A percentile compares a stretch with the other conserved stretches of the same genome.
These are phyloP conservation scores for Fusarium chaquense DNA, from an alignment of 2,329 filamentous ascomycete species.

Conservation along the genomic window DNA sequence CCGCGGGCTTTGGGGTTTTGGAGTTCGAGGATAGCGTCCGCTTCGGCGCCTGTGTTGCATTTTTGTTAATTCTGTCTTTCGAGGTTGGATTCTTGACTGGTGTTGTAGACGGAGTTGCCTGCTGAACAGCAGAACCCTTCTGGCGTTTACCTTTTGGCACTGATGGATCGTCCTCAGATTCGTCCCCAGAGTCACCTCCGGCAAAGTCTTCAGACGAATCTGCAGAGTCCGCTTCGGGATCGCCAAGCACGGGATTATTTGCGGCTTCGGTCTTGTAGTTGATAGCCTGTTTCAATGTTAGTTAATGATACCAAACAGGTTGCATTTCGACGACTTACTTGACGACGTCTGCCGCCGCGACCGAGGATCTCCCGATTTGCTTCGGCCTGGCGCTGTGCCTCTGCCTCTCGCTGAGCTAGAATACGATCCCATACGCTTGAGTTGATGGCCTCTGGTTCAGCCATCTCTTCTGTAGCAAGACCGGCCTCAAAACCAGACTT, in stretches of 20 bases:
- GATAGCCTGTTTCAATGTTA: constrained; percentile 48
- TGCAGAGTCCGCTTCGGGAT: constrained; percentile 45
- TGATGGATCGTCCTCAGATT: constrained; percentile 40
- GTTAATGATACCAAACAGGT: not conserved
- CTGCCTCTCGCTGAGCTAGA: constrained; percentile 81
- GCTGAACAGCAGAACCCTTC: constrained; percentile 44
- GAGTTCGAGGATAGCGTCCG: constrained; percentile 36
- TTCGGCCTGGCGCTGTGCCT: constrained; percentile 78
- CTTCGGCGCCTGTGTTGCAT: constrained; percentile 49
- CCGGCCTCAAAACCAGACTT: constrained; percentile 74
- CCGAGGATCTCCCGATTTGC: constrained; percentile 80
- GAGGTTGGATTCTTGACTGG: constrained; percentile 44
- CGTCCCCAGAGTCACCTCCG: constrained; percentile 51
- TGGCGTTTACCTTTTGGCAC: constrained; percentile 54
- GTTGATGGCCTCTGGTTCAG: constrained; percentile 68
- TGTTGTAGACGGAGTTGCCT: constrained; percentile 43
- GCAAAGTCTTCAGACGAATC: constrained; percentile 54
- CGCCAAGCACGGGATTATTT: constrained; percentile 45
- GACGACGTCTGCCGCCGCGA: constrained; percentile 80
- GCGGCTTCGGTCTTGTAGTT: constrained; percentile 52
- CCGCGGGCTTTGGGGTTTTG: constrained; percentile 32
- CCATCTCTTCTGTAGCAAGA: constrained; percentile 63
- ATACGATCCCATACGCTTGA: constrained; percentile 91
- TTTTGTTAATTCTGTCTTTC: constrained; percentile 51
- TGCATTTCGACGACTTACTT: constrained; percentile 44